Conservation (phyloP, 1,284 basidiomycete species). For the Trametes pubescens region DNA sequence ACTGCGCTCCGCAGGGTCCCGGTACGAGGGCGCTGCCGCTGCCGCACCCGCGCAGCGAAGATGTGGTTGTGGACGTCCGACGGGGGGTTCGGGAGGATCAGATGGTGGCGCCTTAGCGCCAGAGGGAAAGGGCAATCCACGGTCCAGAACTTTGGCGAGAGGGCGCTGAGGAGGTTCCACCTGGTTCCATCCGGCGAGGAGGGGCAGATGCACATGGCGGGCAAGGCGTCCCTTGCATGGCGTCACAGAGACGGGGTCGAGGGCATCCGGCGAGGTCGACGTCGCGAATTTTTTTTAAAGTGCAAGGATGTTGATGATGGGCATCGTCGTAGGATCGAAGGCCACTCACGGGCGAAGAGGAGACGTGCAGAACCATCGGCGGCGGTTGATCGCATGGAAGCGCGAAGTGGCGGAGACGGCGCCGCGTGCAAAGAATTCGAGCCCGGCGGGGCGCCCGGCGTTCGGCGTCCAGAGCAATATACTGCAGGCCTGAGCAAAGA, state of each 20-base stretch:
- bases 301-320: slow-evolving; percentile 16
- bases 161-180: no score
- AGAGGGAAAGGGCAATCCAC: neutral
- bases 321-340: slow-evolving; percentile 14
- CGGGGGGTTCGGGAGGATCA: slow-evolving; percentile 13
- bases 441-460: neutral
- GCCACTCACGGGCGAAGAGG: neutral
- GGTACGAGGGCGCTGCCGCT: neutral
- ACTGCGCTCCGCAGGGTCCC: neutral
- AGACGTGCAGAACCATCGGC: slow-evolving; percentile 9
- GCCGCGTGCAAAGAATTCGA: neutral
- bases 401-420: neutral
- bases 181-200: no score
- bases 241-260: neutral
- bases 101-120: slow-evolving; percentile 25
- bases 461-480: neutral
- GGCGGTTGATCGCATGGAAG: slow-evolving; percentile 32
- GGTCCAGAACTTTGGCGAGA: no score
- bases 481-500: neutral
- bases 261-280: neutral
- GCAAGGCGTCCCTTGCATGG: neutral
- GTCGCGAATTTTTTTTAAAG: slow-evolving; percentile 14
- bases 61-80: neutral
- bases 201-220: neutral
- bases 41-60: neutral